phyloP scores from a whole-genome alignment of 2,329 filamentous ascomycete species.

The Rutstroemia sydowiana region DNA sequence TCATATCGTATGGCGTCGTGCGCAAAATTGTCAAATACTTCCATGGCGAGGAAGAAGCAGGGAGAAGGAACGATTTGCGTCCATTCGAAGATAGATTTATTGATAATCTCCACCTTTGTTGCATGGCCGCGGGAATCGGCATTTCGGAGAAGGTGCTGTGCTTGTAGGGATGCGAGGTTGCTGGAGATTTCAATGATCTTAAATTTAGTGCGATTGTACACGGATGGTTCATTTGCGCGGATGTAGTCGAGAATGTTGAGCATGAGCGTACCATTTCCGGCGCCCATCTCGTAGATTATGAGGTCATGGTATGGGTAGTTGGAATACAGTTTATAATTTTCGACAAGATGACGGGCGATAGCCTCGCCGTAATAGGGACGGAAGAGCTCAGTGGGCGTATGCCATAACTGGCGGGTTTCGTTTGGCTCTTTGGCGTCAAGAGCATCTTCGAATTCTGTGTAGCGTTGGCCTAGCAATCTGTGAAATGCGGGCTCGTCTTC shows the following conservation, averaged over 20 bases:
- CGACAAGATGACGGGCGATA: slow-evolving; percentile 89
- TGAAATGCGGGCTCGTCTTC: slow-evolving; percentile 84
- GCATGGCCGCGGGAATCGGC: slow-evolving; percentile 67
- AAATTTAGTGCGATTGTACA: slow-evolving; percentile 89
- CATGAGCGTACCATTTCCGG: slow-evolving; percentile 96
- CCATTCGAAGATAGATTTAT: slow-evolving; percentile 94
- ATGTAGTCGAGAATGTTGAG: slow-evolving; percentile 97
- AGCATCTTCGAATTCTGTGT: slow-evolving; percentile 82
- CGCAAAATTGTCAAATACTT: slow-evolving; percentile 97
- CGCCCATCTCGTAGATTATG: slow-evolving; percentile 98
- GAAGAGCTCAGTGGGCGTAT: slow-evolving; percentile 96
- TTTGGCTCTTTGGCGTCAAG: slow-evolving; percentile 64
- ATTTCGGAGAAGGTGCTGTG: slow-evolving; percentile 57
- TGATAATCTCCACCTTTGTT: slow-evolving; percentile 88
- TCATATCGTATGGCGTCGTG: slow-evolving; percentile 95
- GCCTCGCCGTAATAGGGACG: slow-evolving; percentile 94
- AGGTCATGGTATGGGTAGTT: slow-evolving; percentile 94
- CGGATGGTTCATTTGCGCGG: slow-evolving; percentile 77
- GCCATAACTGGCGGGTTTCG: slow-evolving; percentile 86
- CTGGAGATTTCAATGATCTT: slow-evolving; percentile 93
- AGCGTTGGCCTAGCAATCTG: slow-evolving; percentile 65
- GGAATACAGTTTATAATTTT: slow-evolving; percentile 90
- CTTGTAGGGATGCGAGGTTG: slow-evolving; percentile 71
- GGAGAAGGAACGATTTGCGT: slow-evolving; percentile 77
- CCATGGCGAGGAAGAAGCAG: slow-evolving; percentile 95